Percentiles rank a stretch among this genome's conserved stretches.
phyloP scores from a whole-genome alignment of 1,284 basidiomycete genomes.

The Heliocybe sulcata region DNA sequence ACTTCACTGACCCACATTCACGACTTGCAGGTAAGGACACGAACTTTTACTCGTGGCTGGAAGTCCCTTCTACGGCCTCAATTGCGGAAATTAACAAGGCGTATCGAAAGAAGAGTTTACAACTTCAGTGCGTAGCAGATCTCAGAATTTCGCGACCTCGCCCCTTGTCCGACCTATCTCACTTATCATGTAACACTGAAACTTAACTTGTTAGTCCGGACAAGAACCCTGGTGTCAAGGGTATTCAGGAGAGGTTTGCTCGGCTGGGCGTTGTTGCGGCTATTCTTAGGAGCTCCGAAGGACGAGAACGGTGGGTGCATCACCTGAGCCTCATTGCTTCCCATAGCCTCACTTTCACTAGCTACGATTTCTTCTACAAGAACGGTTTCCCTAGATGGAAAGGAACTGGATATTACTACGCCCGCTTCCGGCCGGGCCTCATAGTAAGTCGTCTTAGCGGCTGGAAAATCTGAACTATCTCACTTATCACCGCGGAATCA shows the following conservation, averaged over 20 bases:
- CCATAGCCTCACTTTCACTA: slow-evolving; percentile 16
- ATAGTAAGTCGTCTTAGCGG: slow-evolving; percentile 37
- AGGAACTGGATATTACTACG: slow-evolving; percentile 87
- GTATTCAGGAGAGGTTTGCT: slow-evolving; percentile 81
- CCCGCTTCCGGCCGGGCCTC: slow-evolving; percentile 86
- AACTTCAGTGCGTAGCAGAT: slow-evolving; percentile 63
- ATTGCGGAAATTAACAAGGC: slow-evolving; percentile 77
- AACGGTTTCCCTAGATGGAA: slow-evolving; percentile 88
- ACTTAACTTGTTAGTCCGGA: slow-evolving; percentile 60
- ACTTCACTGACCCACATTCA: slow-evolving; percentile 2
- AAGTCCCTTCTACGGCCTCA: slow-evolving; percentile 63
- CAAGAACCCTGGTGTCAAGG: slow-evolving; percentile 82
- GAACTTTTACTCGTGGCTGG: slow-evolving; percentile 86
- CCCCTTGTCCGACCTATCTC: neutral
- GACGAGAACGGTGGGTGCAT: slow-evolving; percentile 63
- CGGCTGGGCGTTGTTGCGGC: slow-evolving; percentile 80
- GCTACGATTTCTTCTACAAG: slow-evolving; percentile 89
- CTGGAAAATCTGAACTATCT: slow-evolving; percentile 9
- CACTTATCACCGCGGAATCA: too few species aligned
- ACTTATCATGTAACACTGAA: neutral
- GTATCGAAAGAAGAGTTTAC: slow-evolving; percentile 84
- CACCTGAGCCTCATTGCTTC: neutral
- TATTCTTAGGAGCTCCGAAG: slow-evolving; percentile 73
- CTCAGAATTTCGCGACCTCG: neutral
- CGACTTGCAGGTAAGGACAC: slow-evolving; percentile 62